Conservation (phyloP, 768 basidiomycete genomes). For the Mycena vitilis region DNA sequence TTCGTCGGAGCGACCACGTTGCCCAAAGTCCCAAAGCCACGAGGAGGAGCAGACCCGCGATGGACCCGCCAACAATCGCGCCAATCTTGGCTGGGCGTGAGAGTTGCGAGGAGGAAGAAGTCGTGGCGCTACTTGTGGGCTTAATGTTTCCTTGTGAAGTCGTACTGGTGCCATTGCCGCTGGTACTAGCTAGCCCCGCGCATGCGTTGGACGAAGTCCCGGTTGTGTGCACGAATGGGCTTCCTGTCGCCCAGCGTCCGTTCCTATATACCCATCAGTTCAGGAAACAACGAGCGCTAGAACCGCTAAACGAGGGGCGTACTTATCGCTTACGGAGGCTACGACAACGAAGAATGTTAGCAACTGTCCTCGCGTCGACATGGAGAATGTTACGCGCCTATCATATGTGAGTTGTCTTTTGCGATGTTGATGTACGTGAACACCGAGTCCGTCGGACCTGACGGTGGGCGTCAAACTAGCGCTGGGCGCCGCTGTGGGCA, state of each 20-base stretch:
- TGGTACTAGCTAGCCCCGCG: neutral
- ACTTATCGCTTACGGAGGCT: constrained; percentile 60
- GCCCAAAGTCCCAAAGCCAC: neutral
- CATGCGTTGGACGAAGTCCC: constrained; percentile 29
- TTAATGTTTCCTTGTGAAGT: no score
- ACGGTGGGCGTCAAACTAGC: neutral
- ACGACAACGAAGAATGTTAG: no score
- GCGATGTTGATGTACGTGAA: constrained; percentile 59
- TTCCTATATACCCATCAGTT: constrained; percentile 41
- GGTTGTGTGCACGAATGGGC: constrained; percentile 44
- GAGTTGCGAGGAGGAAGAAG: neutral
- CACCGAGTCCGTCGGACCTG: constrained; percentile 44
- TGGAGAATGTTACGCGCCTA: constrained; percentile 47
- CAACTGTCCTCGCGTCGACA: no score
- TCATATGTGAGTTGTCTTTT: constrained; percentile 46
- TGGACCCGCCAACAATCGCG: neutral
- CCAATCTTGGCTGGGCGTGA: neutral
- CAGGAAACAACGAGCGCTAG: neutral
- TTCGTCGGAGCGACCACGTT: no score
- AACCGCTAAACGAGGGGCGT: constrained; percentile 38
- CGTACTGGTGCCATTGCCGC: neutral
- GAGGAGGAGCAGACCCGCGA: neutral
- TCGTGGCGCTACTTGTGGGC: no score
- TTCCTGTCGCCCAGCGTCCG: constrained; percentile 52
- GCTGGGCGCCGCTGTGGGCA: no score